Evolutionary conservation across 306 rosid species (phyloP).

Genomic region (Quercus rubra): DNA sequence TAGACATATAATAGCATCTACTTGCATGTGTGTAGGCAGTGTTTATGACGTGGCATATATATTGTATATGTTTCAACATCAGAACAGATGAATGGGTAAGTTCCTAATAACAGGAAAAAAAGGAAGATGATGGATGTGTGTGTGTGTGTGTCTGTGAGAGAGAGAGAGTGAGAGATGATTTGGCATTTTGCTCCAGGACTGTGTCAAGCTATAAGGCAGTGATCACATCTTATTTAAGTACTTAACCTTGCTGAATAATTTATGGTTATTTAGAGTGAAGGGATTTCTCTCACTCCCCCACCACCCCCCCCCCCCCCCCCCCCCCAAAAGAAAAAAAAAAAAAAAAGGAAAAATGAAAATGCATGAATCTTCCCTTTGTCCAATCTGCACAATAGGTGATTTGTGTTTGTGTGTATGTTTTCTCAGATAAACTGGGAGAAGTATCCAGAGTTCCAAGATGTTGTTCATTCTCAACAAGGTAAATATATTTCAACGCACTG

Average conservation of each 20-base stretch:
- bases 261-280: too few species aligned
- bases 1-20: background rate
- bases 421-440: conserved; percentile 45
- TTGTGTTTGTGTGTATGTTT: background rate
- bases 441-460: conserved; percentile 45
- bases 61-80: conserved; percentile 43
- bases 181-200: too few species aligned
- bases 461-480: conserved; percentile 34
- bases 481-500: background rate
- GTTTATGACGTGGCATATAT: conserved; percentile 43
- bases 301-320: too few species aligned
- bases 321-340: too few species aligned
- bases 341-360: background rate
- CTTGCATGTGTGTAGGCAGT: conserved; percentile 16
- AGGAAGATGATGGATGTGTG: background rate
- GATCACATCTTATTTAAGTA: too few species aligned
- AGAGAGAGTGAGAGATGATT: background rate
- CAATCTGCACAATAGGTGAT: background rate
- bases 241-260: too few species aligned
- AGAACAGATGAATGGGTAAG: conserved; percentile 62
- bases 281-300: too few species aligned
- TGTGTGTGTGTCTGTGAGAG: background rate
- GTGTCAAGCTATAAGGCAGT: too few species aligned
- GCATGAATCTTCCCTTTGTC: background rate
- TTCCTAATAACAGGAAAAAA: background rate